These are phyloP conservation scores for Golubevia sp. DNA, from an alignment of 1,284 basidiomycete genomes.

Conservation along the genomic window DNA sequence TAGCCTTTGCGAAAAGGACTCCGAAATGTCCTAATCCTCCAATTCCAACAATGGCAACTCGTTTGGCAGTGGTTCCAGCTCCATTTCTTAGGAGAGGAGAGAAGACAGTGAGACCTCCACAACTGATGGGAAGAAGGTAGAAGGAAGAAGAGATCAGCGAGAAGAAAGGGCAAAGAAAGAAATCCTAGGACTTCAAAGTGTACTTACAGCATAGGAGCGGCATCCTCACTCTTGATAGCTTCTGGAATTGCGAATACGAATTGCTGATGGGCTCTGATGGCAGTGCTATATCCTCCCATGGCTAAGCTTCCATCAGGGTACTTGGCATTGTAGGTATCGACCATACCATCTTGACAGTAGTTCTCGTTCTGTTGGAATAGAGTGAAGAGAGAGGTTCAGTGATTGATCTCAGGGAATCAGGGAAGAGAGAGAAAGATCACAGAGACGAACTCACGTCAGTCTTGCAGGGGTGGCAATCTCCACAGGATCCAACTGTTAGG, in stretches of 20 bases:
- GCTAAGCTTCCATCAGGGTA: constrained; percentile 67
- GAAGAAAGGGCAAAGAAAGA: background rate
- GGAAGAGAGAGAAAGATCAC: no score
- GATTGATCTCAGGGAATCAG: no score
- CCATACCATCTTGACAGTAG: constrained; percentile 40
- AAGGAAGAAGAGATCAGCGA: background rate
- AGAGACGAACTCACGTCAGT: no score
- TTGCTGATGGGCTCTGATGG: constrained; percentile 71
- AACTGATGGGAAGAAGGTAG: constrained; percentile 66
- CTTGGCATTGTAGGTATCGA: constrained; percentile 63
- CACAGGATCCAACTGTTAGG: constrained; percentile 68
- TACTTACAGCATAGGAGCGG: constrained; percentile 64
- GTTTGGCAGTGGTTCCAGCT: constrained; percentile 69
- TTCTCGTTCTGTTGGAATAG: no score
- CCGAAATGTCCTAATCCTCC: constrained; percentile 66
- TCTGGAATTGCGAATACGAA: constrained; percentile 76
- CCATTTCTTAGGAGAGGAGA: constrained; percentile 71
- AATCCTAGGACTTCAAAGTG: background rate
- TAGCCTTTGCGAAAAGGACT: constrained; percentile 69
- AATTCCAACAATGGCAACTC: constrained; percentile 71
- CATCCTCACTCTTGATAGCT: constrained; percentile 67
- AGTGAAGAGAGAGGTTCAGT: no score
- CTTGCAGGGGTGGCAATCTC: constrained; percentile 68
- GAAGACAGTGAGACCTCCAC: constrained; percentile 72
- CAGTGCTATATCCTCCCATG: constrained; percentile 72